Base-by-base conservation (phyloP, 768 basidiomycete genomes). In the Boletus tomentosulus region DNA sequence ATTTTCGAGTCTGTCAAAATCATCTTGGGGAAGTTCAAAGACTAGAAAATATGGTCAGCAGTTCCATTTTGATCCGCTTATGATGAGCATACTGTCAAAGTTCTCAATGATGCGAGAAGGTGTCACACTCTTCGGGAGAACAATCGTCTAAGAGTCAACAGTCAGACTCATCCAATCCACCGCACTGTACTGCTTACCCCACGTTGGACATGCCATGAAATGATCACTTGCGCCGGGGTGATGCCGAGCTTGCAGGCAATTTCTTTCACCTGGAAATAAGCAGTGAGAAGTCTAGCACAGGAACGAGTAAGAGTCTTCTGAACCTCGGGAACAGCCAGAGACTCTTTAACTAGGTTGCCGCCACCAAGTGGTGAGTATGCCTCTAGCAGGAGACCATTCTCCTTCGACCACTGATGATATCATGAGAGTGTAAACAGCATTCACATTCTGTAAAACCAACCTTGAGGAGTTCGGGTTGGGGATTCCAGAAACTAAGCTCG, bases 311-410 rank as follows among this genome's bases (percentile, higher is more conserved):
- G 4, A 30, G 28, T 19, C 4, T 34, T 5, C 30, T 51, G 2
- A 54, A 78, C 83, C 73, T 78, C 81, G 16, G 84, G 83, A 33
- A 84, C 70, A n/a, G 74, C 62, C 45, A 89, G 77, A 8, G 78
- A 77, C 54, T 81, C 74, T 52, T 77, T 73, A 8, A 87, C 86
- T 60, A 78, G 78, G 42, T 77, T 73, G 47, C 70, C 74, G 57
- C 87, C 80, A 46, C 87, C 87, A 3, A 90, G 76, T 2, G 88
- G 88, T 12, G 87, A 90, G 71, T 88, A 90, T 11, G 89, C 86
- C 62, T 89, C 83, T 3, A 89, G 76, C 13, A 89, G 74, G 19
- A 90, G 62, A 16, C 74, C 73, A 54, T 86, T 78, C 44, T 83
- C 80, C 65, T 83, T 82, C 2, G 86, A 73, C 85, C 85, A 91